Evolutionary conservation across 805 yeast genomes (phyloP).

Genomic region (Barnettozyma siamensis): DNA sequence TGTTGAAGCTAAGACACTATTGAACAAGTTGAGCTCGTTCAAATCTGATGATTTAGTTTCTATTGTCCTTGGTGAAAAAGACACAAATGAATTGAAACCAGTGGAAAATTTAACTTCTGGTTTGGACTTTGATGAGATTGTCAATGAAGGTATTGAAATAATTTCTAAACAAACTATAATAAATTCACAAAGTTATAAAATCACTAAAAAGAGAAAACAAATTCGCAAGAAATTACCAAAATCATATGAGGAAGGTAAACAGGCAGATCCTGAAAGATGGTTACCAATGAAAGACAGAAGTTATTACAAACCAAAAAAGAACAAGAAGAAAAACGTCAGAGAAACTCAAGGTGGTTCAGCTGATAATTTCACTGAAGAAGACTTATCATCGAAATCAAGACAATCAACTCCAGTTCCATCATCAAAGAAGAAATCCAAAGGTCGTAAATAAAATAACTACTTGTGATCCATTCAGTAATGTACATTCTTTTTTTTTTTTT

Average conservation of each 20-base stretch:
- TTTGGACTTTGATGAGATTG: conserved; percentile 28
- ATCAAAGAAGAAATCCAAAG: conserved; percentile 22
- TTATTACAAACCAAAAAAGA: conserved; percentile 72
- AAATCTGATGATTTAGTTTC: conserved; percentile 24
- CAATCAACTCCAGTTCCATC: conserved; percentile 3
- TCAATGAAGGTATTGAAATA: conserved; percentile 18
- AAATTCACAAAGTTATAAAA: conserved; percentile 10
- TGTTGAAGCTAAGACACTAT: conserved; percentile 8
- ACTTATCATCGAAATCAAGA: conserved; percentile 11
- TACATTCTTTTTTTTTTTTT: conserved; percentile 1
- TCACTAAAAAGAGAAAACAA: conserved; percentile 27
- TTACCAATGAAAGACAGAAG: conserved; percentile 82
- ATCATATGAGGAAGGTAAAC: conserved; percentile 33
- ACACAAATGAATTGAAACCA: conserved; percentile 19
- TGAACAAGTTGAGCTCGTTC: conserved; percentile 25
- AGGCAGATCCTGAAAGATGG: conserved; percentile 80
- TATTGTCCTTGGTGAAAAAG: conserved; percentile 24
- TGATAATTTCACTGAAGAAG: conserved; percentile 40
- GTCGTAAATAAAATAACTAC: conserved; percentile 19
- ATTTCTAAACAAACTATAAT: conserved; percentile 13
- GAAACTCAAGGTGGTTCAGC: conserved; percentile 60
- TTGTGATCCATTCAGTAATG: conserved; percentile 7
- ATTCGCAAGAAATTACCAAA: conserved; percentile 34
- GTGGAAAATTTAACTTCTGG: conserved; percentile 24
- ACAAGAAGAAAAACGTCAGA: conserved; percentile 32